Base-by-base conservation (phyloP, 371 early-diverging fungal species). In the Circinella umbellata region DNA sequence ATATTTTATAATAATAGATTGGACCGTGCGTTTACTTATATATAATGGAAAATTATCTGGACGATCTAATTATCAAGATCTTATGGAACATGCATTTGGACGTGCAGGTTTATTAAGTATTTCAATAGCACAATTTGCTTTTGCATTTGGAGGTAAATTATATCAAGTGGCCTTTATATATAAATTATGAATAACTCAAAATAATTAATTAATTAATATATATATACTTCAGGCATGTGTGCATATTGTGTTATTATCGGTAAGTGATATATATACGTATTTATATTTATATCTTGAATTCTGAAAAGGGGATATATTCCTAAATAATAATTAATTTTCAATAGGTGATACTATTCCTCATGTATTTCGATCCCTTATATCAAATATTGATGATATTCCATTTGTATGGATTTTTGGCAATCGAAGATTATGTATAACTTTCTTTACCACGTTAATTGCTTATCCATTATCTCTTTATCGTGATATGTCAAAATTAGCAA, bases 221-320 rank as follows among this genome's bases (percentile, higher is more conserved):
- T 42, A 42, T 42, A 39, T 39, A 6, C 3, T 42, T 42, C 0
- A 89, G 90, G 86, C 38, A 92, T 92, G 92, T 88, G 89, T 51
- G 92, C 94, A 4, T 93, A 90, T 72, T 88, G 90, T 60, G 93
- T 93, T 17, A 92, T 93, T 70, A 88, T 93, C 37, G 91, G 87
- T 86, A 77, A 70, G 75, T 54, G n/a, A 34, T 67, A 34, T 59
- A 49, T 61, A 8, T 48, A 17, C 49, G 46, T 61, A 10, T 59
- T 37, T 61, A 37, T 46, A n/a, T n/a, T n/a, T n/a, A n/a, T n/a
- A n/a, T n/a, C n/a, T n/a, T n/a, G n/a, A n/a, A n/a, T n/a, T n/a
- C n/a, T n/a, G n/a, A n/a, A n/a, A n/a, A n/a, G n/a, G n/a, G n/a
- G n/a, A n/a, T n/a, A n/a, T 61, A 39, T 55, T 35, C 54, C 4